Conservation (phyloP, 23 red algal species). For the Cyanidioschyzon merolae region DNA sequence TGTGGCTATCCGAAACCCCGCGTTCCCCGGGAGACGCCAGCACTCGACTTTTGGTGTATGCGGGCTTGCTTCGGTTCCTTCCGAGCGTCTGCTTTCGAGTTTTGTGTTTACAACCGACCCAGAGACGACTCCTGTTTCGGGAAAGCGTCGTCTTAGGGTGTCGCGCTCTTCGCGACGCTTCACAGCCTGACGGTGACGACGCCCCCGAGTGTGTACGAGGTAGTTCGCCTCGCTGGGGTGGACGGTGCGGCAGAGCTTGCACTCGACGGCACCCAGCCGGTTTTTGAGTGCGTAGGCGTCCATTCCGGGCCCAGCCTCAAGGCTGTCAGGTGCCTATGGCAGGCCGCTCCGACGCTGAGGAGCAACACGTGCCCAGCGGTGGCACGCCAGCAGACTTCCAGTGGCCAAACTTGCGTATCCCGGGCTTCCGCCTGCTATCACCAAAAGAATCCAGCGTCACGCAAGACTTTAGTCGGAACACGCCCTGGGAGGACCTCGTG, state of each 20-base stretch:
- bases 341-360: no score
- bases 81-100: no score
- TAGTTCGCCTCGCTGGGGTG: constrained; percentile 92
- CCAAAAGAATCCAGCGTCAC: not conserved
- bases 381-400: no score
- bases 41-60: not conserved
- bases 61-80: not conserved
- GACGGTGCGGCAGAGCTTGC: constrained; percentile 82
- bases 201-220: constrained; percentile 76
- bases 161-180: not conserved
- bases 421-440: not conserved
- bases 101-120: not conserved
- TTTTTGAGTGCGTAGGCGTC: constrained; percentile 93
- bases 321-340: constrained; percentile 60
- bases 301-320: constrained; percentile 73
- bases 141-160: not conserved
- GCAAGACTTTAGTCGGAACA: not conserved
- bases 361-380: no score
- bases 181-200: constrained; percentile 48
- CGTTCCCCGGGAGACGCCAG: not conserved
- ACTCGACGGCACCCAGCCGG: constrained; percentile 81
- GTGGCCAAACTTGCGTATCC: no score
- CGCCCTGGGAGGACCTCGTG: not conserved
- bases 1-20: not conserved
- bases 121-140: not conserved